Evolutionary conservation across 1,284 basidiomycete species (phyloP).

Genomic region (Neonothopanus nambi): DNA sequence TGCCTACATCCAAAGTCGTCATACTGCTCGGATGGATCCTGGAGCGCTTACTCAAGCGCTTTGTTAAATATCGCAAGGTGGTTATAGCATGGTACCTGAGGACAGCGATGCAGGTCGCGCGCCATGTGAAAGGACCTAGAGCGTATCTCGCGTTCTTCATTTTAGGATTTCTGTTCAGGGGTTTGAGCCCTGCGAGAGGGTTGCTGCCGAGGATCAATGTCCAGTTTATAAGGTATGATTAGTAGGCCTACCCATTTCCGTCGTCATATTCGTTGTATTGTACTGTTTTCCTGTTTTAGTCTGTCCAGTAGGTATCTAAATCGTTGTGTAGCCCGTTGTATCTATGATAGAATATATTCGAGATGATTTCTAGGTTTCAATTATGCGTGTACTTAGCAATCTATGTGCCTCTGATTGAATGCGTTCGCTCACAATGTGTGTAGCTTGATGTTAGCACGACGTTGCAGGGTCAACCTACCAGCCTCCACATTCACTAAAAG

Average conservation of each 20-base stretch:
- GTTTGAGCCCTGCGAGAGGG: constrained; percentile 10
- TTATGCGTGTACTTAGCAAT: too few species aligned
- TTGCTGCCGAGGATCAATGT: constrained; percentile 13
- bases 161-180: constrained; percentile 16
- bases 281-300: neutral
- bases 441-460: too few species aligned
- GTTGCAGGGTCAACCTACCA: too few species aligned
- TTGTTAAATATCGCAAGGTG: constrained; percentile 15
- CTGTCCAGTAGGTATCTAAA: too few species aligned
- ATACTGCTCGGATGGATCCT: constrained; percentile 17
- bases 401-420: too few species aligned
- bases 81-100: constrained; percentile 12
- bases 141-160: constrained; percentile 16
- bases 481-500: too few species aligned
- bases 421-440: too few species aligned
- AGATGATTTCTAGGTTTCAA: too few species aligned
- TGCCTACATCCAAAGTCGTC: constrained; percentile 16
- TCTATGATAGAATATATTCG: too few species aligned
- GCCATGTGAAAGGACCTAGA: constrained; percentile 12
- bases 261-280: neutral
- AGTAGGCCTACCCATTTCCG: neutral
- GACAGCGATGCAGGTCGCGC: constrained; percentile 13
- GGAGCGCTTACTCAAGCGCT: constrained; percentile 18
- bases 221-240: constrained; percentile 11
- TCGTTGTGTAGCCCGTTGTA: too few species aligned